Conservation (phyloP, 805 yeast genomes). For the Scheffersomyces amazonensis region DNA sequence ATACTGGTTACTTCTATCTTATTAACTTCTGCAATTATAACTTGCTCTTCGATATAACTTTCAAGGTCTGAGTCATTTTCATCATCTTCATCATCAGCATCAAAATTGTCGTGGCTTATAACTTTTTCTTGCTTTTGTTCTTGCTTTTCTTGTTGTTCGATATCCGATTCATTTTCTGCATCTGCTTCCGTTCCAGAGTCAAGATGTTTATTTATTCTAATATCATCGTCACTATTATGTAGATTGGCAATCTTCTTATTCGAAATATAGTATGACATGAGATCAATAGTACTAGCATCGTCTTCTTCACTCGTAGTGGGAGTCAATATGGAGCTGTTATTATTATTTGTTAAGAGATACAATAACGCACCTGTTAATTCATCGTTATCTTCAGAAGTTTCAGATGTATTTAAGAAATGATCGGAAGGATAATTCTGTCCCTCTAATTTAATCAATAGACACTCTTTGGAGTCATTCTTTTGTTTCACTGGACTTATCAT, state of each 20-base stretch:
- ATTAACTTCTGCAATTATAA: neutral
- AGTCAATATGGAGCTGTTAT: neutral
- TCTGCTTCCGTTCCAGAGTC: neutral
- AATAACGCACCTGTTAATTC: neutral
- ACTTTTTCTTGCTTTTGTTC: neutral
- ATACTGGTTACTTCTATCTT: neutral
- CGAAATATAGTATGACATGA: neutral
- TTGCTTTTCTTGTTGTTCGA: neutral
- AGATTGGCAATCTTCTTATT: neutral
- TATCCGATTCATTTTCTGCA: neutral
- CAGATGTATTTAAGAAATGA: neutral
- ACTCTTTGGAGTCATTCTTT: no score
- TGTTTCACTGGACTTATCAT: no score
- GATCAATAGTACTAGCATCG: neutral
- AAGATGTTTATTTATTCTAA: neutral
- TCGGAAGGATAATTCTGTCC: neutral
- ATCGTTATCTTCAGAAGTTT: neutral
- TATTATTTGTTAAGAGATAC: neutral
- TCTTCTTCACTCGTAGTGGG: neutral
- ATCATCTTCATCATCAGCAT: constrained; percentile 1
- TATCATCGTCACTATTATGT: neutral
- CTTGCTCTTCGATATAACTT: neutral
- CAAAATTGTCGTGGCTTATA: neutral
- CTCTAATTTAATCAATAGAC: no score
- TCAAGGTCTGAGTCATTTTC: neutral